Percentiles rank a stretch among this genome's conserved stretches.
phyloP scores from a whole-genome alignment of 257 asterid species.

The Euphrasia confusa region DNA sequence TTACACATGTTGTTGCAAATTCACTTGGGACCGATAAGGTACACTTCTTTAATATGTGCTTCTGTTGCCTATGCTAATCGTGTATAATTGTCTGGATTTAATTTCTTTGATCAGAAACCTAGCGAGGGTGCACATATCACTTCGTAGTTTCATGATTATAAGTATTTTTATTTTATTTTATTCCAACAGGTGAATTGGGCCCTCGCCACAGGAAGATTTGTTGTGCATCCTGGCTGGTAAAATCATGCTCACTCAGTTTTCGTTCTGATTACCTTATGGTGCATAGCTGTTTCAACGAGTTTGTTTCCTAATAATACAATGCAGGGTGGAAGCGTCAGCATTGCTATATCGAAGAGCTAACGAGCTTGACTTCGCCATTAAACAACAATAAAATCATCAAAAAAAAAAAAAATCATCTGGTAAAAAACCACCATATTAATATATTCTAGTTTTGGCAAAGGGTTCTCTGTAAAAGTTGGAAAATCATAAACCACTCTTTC shows the following conservation, averaged over 20 bases:
- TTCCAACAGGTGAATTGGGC: constrained; percentile 87
- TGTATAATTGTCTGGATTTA: neutral
- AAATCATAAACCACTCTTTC: constrained; percentile 18
- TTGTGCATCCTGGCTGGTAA: constrained; percentile 98
- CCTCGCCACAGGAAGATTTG: constrained; percentile 62
- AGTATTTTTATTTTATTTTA: too few species aligned
- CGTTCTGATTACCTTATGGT: neutral
- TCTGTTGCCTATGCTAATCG: neutral
- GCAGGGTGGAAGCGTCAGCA: constrained; percentile 99
- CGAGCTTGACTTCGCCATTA: constrained; percentile 86
- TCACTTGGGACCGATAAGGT: constrained; percentile 98
- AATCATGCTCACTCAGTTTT: constrained; percentile 2
- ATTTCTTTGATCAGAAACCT: neutral
- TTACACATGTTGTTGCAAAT: constrained; percentile 97
- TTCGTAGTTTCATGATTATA: too few species aligned
- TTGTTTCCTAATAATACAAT: constrained; percentile 15
- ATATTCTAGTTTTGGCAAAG: constrained; percentile 12
- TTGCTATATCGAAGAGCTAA: constrained; percentile 91
- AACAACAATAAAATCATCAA: constrained; percentile 45
- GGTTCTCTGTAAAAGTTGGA: constrained; percentile 17
- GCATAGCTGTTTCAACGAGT: constrained; percentile 15
- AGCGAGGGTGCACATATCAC: neutral
- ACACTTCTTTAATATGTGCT: constrained; percentile 2
- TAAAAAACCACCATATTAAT: constrained; percentile 22
- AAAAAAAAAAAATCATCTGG: constrained; percentile 26